phyloP scores from a whole-genome alignment of 306 rosid species.

The Vicia sativa region DNA sequence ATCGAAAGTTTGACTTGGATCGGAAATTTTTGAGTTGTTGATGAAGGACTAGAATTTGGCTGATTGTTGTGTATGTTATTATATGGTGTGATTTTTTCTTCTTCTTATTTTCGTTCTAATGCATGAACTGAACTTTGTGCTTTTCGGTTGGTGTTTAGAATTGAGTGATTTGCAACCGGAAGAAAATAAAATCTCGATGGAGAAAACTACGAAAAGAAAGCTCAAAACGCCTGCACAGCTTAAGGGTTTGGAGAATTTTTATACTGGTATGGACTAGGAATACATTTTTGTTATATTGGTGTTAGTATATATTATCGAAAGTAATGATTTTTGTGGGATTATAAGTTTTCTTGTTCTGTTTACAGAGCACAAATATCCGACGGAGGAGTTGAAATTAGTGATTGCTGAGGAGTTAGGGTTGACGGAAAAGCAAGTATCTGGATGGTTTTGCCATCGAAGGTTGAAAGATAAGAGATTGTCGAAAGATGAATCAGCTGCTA shows the following conservation, averaged over 20 bases:
- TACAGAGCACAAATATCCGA: constrained; percentile 89
- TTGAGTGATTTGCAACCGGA: constrained; percentile 66
- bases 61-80: constrained; percentile 10
- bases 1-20: constrained; percentile 7
- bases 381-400: constrained; percentile 79
- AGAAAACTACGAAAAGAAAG: constrained; percentile 75
- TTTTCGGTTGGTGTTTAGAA: constrained; percentile 57
- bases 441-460: constrained; percentile 99
- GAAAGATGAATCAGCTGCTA: constrained; percentile 63
- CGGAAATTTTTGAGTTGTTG: constrained; percentile 7
- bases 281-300: constrained; percentile 29
- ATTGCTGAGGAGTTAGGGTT: constrained; percentile 73
- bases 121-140: constrained; percentile 17
- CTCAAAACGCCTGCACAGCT: constrained; percentile 88
- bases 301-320: constrained; percentile 25
- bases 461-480: constrained; percentile 81
- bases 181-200: constrained; percentile 67
- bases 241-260: constrained; percentile 78
- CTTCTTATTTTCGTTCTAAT: background rate
- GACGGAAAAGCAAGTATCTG: constrained; percentile 95
- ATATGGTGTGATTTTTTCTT: background rate
- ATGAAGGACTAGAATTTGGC: constrained; percentile 11
- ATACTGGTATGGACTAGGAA: constrained; percentile 61
- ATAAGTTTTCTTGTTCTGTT: background rate
- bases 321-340: constrained; percentile 33